phyloP scores from a whole-genome alignment of 306 rosid species.

The Vigna trinervia region DNA sequence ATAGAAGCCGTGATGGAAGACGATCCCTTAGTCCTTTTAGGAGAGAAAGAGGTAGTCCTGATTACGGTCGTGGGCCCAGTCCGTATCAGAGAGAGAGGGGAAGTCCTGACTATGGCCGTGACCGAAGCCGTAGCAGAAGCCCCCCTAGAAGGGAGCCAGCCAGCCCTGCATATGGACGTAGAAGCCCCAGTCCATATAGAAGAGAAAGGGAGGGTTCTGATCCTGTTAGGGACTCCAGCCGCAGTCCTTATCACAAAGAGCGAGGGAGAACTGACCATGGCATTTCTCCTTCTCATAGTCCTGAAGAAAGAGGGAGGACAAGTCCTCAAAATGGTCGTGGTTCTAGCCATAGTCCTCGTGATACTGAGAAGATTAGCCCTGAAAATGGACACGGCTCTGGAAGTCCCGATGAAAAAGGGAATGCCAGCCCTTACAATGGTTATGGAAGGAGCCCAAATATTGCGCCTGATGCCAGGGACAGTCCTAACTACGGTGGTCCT shows the following conservation, averaged over 20 bases:
- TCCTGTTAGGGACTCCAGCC: conserved; percentile 52
- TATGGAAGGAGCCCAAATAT: conserved; percentile 61
- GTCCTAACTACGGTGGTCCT: conserved; percentile 79
- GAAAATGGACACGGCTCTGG: conserved; percentile 60
- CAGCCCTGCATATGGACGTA: conserved; percentile 70
- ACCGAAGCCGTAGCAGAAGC: conserved; percentile 69
- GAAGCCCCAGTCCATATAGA: conserved; percentile 67
- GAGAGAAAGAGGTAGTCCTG: conserved; percentile 96
- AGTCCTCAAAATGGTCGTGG: conserved; percentile 52
- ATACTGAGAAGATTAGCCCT: conserved; percentile 62
- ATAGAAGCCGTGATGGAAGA: conserved; percentile 77
- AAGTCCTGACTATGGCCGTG: conserved; percentile 88
- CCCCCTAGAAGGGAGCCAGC: conserved; percentile 64
- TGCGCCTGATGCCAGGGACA: conserved; percentile 64
- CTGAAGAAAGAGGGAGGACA: conserved; percentile 49
- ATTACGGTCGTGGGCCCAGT: conserved; percentile 88
- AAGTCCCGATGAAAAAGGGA: conserved; percentile 60
- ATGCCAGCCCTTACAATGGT: conserved; percentile 64
- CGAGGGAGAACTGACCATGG: conserved; percentile 46
- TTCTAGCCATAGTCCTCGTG: conserved; percentile 58
- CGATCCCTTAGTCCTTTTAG: conserved; percentile 90
- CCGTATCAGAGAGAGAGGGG: conserved; percentile 73
- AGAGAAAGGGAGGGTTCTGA: conserved; percentile 65
- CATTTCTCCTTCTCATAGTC: conserved; percentile 58
- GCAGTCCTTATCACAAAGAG: conserved; percentile 58